These are phyloP conservation scores for Nothophaeocryptopus gaeumannii DNA, from an alignment of 2,329 filamentous ascomycete genomes.

Conservation along the genomic window DNA sequence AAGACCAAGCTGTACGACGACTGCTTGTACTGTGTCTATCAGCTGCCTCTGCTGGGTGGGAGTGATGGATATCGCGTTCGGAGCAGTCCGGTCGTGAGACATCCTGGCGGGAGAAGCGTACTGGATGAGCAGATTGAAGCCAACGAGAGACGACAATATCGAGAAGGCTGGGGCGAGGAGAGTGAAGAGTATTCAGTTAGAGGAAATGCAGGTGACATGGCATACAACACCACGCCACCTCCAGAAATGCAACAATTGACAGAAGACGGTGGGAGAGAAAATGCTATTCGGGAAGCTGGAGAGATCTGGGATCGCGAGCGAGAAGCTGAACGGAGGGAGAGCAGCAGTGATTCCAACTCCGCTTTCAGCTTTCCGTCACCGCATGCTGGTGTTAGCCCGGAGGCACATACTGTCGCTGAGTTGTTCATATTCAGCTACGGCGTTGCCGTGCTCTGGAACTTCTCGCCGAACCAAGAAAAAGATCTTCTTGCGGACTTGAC, in stretches of 20 bases:
- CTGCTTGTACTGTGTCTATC: conserved; percentile 93
- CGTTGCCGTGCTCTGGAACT: conserved; percentile 98
- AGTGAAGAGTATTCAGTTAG: conserved; percentile 59
- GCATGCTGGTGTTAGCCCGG: conserved; percentile 57
- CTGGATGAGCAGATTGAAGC: conserved; percentile 94
- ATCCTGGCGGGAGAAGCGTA: conserved; percentile 86
- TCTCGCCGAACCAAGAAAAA: conserved; percentile 92
- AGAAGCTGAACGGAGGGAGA: conserved; percentile 23
- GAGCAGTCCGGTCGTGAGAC: conserved; percentile 88
- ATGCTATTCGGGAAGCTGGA: conserved; percentile 14
- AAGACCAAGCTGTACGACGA: conserved; percentile 97
- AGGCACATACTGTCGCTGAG: conserved; percentile 80
- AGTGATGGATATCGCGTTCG: conserved; percentile 81
- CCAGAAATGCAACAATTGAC: conserved; percentile 11
- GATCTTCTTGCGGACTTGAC: conserved; percentile 92
- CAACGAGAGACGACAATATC: conserved; percentile 82
- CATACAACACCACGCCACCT: conserved; percentile 18
- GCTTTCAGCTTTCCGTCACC: conserved; percentile 51
- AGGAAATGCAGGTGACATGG: conserved; percentile 19
- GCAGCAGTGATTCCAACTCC: conserved; percentile 25
- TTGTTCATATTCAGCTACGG: conserved; percentile 98
- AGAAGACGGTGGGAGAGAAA: conserved; percentile 12
- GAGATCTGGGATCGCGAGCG: conserved; percentile 21
- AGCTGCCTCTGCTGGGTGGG: conserved; percentile 81
- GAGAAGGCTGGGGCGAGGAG: conserved; percentile 86